phyloP scores from a whole-genome alignment of 768 basidiomycete genomes.

The Boletus speciosus region DNA sequence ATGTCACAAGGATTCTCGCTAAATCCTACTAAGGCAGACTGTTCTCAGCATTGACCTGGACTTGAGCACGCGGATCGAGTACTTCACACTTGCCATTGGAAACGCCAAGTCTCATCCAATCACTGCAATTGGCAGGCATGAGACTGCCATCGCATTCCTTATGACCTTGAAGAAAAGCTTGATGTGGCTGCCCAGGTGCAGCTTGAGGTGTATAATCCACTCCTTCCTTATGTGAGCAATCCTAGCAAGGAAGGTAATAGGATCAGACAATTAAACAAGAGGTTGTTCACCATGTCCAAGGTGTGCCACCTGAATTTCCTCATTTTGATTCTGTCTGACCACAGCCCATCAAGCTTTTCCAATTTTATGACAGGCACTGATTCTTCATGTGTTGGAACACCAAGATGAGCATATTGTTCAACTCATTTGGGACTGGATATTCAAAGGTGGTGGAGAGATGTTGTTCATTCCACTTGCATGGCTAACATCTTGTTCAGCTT shows the following conservation, averaged over 20 bases:
- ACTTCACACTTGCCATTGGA: slow-evolving; percentile 88
- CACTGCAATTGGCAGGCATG: slow-evolving; percentile 72
- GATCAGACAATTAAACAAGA: slow-evolving; percentile 54
- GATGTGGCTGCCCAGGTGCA: slow-evolving; percentile 93
- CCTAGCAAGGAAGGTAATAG: slow-evolving; percentile 60
- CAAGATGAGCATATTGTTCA: slow-evolving; percentile 77
- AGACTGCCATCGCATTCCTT: slow-evolving; percentile 90
- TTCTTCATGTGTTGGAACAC: slow-evolving; percentile 91
- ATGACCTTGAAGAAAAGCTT: slow-evolving; percentile 91
- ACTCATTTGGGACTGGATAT: slow-evolving; percentile 86
- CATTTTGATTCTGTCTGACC: slow-evolving; percentile 9
- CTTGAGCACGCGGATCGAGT: slow-evolving; percentile 79
- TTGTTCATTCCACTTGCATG: not conserved
- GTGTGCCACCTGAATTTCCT: slow-evolving; percentile 26
- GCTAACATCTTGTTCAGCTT: slow-evolving; percentile 35
- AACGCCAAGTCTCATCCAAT: slow-evolving; percentile 95
- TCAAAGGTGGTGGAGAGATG: slow-evolving; percentile 63
- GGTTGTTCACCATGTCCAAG: slow-evolving; percentile 30
- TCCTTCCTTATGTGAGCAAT: slow-evolving; percentile 59
- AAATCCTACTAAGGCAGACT: not conserved
- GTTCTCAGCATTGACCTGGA: slow-evolving; percentile 56
- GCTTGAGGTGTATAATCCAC: slow-evolving; percentile 74
- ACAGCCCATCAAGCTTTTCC: slow-evolving; percentile 61
- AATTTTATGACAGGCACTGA: slow-evolving; percentile 72
- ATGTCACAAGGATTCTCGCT: not conserved